Base-by-base conservation (phyloP, 139 green algal species). In the Ulvella scutata region DNA sequence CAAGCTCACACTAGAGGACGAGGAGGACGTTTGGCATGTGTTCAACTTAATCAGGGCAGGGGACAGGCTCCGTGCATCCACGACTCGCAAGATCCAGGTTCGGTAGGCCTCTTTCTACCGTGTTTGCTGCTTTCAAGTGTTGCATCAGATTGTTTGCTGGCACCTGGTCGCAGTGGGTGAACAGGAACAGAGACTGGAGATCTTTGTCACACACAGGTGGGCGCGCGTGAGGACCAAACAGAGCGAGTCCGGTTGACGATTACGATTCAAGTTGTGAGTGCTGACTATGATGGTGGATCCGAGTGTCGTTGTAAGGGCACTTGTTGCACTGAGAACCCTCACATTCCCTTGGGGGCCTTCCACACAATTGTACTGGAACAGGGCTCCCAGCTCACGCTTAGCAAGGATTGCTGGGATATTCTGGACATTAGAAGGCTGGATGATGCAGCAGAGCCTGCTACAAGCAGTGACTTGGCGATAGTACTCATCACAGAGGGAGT, bases 281-380 rank as follows among this genome's bases (percentile, higher is more conserved):
- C 85, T 21, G 83, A 86, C 17, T 88, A 80, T 29, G 51, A 67
- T 26, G 51, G 51, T 6, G 51, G 38, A 89, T 81, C 38, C 80
- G 62, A 43, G 37, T 83, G 76, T 26, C 74, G 67, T 10, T 81
- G 74, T 40, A 81, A 60, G 43, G 77, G 61, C 89, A 92, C 51
- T 31, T 67, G 51, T 62, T 38, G 90, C 29, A 90, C 87, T 0
- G 93, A 98, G 80, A 91, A 61, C 20, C 94, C 98, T 76, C 84
- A 97, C 77, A 88, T 99, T 20, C 92, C 92, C 82, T 82, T 97
- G 62, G 89, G 92, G 28, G 89, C 92, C 2, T 97, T 96, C 78
- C 94, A 99, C 88, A 98, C 93, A 0, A 72, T 98, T 37, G 91
- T 96, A 77, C 79, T 99, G 36, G 88, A 94, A 81, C 84, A 79